A percentile compares a stretch with the other conserved stretches of the same genome.
phyloP scores from a whole-genome alignment of 2,329 filamentous ascomycete species.

The Hypoxylon sp. region DNA sequence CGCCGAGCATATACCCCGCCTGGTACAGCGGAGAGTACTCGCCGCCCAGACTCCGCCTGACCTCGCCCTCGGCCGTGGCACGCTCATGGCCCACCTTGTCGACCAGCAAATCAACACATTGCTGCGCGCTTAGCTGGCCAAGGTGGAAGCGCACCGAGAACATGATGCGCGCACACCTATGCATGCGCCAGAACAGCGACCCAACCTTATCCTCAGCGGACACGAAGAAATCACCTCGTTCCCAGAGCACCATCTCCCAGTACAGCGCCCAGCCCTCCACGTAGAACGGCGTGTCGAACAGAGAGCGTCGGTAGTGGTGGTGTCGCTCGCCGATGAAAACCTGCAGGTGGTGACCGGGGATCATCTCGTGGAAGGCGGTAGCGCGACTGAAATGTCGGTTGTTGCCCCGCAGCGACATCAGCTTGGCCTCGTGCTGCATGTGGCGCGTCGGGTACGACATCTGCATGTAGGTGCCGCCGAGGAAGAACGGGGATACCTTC shows the following conservation, averaged over 20 bases:
- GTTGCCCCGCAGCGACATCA: constrained; percentile 73
- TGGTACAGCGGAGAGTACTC: constrained; percentile 72
- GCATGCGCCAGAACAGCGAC: constrained; percentile 74
- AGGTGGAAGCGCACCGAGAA: constrained; percentile 73
- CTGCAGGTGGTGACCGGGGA: constrained; percentile 72
- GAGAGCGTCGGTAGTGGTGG: constrained; percentile 62
- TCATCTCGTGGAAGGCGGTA: constrained; percentile 74
- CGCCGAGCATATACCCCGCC: constrained; percentile 72
- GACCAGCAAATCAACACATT: constrained; percentile 71
- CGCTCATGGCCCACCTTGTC: constrained; percentile 71
- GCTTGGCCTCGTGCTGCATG: constrained; percentile 69
- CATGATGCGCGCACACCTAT: constrained; percentile 71
- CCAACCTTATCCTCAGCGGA: constrained; percentile 68
- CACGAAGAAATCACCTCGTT: constrained; percentile 65
- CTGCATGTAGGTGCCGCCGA: constrained; percentile 68
- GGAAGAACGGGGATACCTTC: constrained; percentile 72
- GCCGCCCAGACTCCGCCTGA: constrained; percentile 69
- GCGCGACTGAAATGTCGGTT: constrained; percentile 70
- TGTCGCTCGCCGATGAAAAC: constrained; percentile 63
- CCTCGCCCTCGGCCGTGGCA: constrained; percentile 72
- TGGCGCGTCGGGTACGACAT: constrained; percentile 69
- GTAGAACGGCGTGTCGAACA: constrained; percentile 72
- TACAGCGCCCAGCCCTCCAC: constrained; percentile 75
- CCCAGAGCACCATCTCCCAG: constrained; percentile 73
- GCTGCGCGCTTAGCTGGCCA: constrained; percentile 65